These are phyloP conservation scores for Silene conica DNA, from an alignment of 148 eudicot species.

Conservation along the genomic window DNA sequence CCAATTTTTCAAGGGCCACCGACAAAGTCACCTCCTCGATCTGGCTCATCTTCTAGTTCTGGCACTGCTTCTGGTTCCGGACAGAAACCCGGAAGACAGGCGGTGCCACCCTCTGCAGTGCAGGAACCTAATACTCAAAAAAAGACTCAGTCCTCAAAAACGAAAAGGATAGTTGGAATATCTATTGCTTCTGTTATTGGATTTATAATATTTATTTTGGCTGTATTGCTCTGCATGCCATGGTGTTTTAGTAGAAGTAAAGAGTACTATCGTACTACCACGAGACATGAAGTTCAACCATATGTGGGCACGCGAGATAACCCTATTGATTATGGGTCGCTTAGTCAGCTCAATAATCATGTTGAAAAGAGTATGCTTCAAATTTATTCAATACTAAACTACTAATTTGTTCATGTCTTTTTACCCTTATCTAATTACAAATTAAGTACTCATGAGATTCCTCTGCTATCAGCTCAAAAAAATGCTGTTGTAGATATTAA, in stretches of 20 bases:
- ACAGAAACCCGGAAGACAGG: slow-evolving; percentile 43
- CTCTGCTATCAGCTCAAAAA: slow-evolving; percentile 41
- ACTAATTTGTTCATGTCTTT: too few relatives aligned
- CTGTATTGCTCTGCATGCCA: slow-evolving; percentile 59
- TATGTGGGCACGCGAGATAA: slow-evolving; percentile 49
- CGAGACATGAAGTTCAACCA: slow-evolving; percentile 68
- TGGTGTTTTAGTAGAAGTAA: slow-evolving; percentile 47
- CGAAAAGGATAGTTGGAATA: slow-evolving; percentile 64
- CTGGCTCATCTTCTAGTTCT: slow-evolving; percentile 28
- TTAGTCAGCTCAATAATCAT: slow-evolving; percentile 39
- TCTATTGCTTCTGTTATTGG: slow-evolving; percentile 54
- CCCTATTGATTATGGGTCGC: slow-evolving; percentile 31
- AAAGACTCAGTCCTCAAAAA: slow-evolving; percentile 33
- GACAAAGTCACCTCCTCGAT: slow-evolving; percentile 23
- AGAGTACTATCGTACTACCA: slow-evolving; percentile 37
- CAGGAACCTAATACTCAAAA: slow-evolving; percentile 43
- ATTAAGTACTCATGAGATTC: background rate
- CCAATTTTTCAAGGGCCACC: slow-evolving; percentile 28
- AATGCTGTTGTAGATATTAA: slow-evolving; percentile 40
- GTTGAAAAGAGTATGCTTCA: slow-evolving; percentile 46
- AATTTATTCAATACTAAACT: too few relatives aligned
- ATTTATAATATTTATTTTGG: slow-evolving; percentile 52
- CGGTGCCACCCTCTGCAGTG: slow-evolving; percentile 50
- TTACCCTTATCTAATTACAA: background rate
- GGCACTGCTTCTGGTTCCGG: slow-evolving; percentile 32